phyloP scores from a whole-genome alignment of 2,329 filamentous ascomycete genomes.

The Pseudogymnoascus sp. region DNA sequence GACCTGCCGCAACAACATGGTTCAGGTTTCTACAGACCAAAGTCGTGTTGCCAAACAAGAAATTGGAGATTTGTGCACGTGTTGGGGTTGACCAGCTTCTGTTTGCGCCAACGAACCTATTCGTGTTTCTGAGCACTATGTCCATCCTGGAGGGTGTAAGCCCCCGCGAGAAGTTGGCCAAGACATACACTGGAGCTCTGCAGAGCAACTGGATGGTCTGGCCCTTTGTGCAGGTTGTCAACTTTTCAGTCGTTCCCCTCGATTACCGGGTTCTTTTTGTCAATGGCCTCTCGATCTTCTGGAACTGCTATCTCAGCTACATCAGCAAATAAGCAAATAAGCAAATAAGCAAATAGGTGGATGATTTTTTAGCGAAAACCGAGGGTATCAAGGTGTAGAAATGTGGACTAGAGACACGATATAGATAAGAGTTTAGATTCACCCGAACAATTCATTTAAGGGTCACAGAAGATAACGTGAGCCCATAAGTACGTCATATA shows the following conservation, averaged over 20 bases:
- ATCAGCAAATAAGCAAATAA: conserved; percentile 20
- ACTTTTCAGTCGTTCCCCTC: conserved; percentile 63
- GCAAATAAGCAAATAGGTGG: neutral
- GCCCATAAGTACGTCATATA: neutral
- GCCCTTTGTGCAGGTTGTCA: conserved; percentile 58
- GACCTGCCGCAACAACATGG: conserved; percentile 63
- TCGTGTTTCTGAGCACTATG: conserved; percentile 59
- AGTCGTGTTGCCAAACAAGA: conserved; percentile 47
- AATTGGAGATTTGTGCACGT: conserved; percentile 52
- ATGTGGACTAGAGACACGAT: neutral
- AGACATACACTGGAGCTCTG: conserved; percentile 50
- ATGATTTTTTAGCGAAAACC: neutral
- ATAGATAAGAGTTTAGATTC: neutral
- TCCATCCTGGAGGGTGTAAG: conserved; percentile 53
- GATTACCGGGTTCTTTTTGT: conserved; percentile 62
- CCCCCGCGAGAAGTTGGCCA: conserved; percentile 51
- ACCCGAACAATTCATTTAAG: neutral
- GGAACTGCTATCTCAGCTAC: conserved; percentile 34
- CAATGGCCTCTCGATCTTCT: conserved; percentile 57
- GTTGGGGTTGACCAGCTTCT: conserved; percentile 57
- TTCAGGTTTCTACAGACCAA: conserved; percentile 56
- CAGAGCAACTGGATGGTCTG: conserved; percentile 64
- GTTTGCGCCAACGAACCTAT: conserved; percentile 57
- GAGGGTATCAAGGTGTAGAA: neutral
- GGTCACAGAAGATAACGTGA: neutral